Conservation (phyloP, 352 stramenopile genomes). For the Pythium brachiatum region DNA sequence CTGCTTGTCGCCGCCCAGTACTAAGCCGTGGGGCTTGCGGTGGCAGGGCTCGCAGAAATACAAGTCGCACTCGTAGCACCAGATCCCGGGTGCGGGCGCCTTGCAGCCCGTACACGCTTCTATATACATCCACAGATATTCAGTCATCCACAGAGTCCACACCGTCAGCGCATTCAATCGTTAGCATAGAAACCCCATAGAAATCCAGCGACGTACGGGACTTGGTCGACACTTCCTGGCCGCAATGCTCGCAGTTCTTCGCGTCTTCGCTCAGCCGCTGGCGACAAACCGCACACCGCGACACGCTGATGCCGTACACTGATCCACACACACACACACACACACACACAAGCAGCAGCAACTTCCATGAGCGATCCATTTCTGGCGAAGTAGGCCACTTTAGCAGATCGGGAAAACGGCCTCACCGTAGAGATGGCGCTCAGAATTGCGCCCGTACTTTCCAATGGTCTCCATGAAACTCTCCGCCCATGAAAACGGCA, state of each 20-base stretch:
- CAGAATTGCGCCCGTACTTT: constrained; percentile 51
- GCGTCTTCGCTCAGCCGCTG: constrained; percentile 33
- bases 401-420: not conserved
- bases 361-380: not conserved
- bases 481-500: constrained; percentile 12
- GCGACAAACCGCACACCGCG: constrained; percentile 46
- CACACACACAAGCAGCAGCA: not conserved
- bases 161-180: too few relatives aligned
- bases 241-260: constrained; percentile 41
- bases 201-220: constrained; percentile 9
- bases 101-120: constrained; percentile 46
- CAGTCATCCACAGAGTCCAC: too few relatives aligned
- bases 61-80: constrained; percentile 62
- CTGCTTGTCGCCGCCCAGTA: constrained; percentile 27
- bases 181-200: too few relatives aligned
- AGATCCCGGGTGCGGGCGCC: constrained; percentile 39
- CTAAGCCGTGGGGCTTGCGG: constrained; percentile 53
- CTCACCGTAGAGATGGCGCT: constrained; percentile 52
- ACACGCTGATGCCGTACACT: constrained; percentile 67
- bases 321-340: not conserved
- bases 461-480: constrained; percentile 20
- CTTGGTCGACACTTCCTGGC: constrained; percentile 26
- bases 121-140: constrained; percentile 18
- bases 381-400: too few relatives aligned
- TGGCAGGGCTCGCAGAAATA: constrained; percentile 62